Evolutionary conservation across 2,329 filamentous ascomycete species (phyloP).

Genomic region (Aureobasidium pullulans): DNA sequence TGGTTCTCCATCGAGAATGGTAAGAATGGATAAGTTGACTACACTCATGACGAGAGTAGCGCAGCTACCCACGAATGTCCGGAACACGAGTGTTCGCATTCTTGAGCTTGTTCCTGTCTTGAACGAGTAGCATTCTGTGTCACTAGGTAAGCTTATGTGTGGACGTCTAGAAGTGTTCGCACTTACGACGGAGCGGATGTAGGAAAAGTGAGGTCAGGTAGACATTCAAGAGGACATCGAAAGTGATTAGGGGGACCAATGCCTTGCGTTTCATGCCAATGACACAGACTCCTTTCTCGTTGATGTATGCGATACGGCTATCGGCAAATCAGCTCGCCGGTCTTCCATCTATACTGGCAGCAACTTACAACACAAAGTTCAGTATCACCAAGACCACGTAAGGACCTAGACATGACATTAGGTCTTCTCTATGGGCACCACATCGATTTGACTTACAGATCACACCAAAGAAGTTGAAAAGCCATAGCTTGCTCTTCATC

Average conservation of each 20-base stretch:
- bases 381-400: conserved; percentile 43
- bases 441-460: conserved; percentile 21
- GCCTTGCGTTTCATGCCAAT: conserved; percentile 54
- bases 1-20: conserved; percentile 53
- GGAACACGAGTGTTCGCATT: conserved; percentile 47
- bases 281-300: conserved; percentile 47
- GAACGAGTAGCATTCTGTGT: conserved; percentile 48
- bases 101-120: conserved; percentile 38
- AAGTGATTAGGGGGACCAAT: conserved; percentile 55
- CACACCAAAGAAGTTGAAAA: conserved; percentile 53
- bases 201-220: conserved; percentile 14
- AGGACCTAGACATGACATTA: conserved; percentile 13
- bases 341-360: no score
- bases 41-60: conserved; percentile 53
- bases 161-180: no score
- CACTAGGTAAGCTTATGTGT: not conserved
- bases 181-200: not conserved
- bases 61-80: conserved; percentile 53
- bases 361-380: conserved; percentile 53
- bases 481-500: conserved; percentile 50
- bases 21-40: conserved; percentile 52
- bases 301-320: conserved; percentile 51
- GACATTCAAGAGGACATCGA: conserved; percentile 54
- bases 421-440: not conserved
- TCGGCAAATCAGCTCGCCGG: not conserved